These are phyloP conservation scores for Plasmodium reichenowi DNA, from an alignment of 169 alveolate species.

Conservation along the genomic window DNA sequence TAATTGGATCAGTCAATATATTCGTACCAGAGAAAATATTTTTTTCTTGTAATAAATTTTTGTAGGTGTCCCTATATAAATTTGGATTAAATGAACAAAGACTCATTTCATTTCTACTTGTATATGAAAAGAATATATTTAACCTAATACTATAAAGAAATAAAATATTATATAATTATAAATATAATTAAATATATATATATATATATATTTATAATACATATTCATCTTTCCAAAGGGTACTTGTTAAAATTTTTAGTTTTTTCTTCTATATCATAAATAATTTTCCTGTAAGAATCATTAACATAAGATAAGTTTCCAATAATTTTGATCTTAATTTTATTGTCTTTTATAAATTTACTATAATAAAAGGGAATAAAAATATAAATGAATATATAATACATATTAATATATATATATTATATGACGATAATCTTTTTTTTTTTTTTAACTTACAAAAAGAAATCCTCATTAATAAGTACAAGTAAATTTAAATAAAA, in stretches of 20 bases:
- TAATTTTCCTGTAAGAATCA: conserved; percentile 73
- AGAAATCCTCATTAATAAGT: conserved; percentile 54
- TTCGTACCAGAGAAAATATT: conserved; percentile 10
- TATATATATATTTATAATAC: not conserved
- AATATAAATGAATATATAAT: no score
- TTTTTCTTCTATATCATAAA: conserved; percentile 77
- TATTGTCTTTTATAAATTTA: conserved; percentile 73
- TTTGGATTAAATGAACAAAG: conserved; percentile 49
- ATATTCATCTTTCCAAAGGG: not conserved
- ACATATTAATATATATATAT: not conserved
- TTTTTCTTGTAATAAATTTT: conserved; percentile 39
- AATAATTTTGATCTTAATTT: conserved; percentile 77
- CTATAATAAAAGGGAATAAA: conserved; percentile 7
- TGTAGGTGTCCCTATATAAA: conserved; percentile 64
- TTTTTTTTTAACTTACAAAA: conserved; percentile 10
- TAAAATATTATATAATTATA: not conserved
- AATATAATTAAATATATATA: no score
- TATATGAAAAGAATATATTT: conserved; percentile 70
- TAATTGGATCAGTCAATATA: not conserved
- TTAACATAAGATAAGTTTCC: conserved; percentile 82
- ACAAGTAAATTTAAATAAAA: conserved; percentile 72
- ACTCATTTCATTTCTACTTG: conserved; percentile 77
- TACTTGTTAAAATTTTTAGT: conserved; percentile 80
- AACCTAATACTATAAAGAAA: conserved; percentile 26
- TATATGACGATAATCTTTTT: conserved; percentile 1